A percentile compares a stretch with the other conserved stretches of the same genome.
phyloP scores from a whole-genome alignment of 345 rosid genomes.

The Syzygium aromaticum region DNA sequence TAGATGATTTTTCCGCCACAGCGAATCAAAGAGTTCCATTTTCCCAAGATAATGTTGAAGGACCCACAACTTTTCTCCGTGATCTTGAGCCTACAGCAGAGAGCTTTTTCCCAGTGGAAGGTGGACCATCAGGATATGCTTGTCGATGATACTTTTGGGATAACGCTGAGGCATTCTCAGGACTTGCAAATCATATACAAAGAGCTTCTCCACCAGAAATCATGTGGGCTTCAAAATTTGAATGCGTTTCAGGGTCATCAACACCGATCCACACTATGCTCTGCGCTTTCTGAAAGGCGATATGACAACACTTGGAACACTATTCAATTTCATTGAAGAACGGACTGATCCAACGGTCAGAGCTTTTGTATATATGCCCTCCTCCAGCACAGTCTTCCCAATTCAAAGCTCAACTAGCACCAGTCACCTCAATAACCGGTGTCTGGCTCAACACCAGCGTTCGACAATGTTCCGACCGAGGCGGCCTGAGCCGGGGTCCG shows the following conservation, averaged over 20 bases:
- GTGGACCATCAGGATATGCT: background rate
- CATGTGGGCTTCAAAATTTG: background rate
- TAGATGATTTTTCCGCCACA: too few relatives aligned
- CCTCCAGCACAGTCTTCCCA: background rate
- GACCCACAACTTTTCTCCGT: too few relatives aligned
- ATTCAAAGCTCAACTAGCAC: background rate
- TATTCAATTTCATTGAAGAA: too few relatives aligned
- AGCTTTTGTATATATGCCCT: too few relatives aligned
- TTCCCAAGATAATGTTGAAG: too few relatives aligned
- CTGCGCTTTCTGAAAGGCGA: too few relatives aligned
- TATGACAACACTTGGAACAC: too few relatives aligned
- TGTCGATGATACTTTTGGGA: background rate
- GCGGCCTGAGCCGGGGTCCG: background rate
- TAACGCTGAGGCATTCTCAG: background rate
- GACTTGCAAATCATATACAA: background rate
- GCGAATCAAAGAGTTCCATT: too few relatives aligned
- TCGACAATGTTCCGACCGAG: background rate
- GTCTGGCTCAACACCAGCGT: background rate
- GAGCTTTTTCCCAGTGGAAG: too few relatives aligned
- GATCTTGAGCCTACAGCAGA: too few relatives aligned
- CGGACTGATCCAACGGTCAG: too few relatives aligned
- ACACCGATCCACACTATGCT: too few relatives aligned
- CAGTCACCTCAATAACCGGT: background rate
- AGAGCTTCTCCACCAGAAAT: background rate
- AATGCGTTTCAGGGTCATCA: background rate